These are phyloP conservation scores for Stagonosporopsis rhizophila DNA, from an alignment of 2,329 filamentous ascomycete genomes.

Conservation along the genomic window DNA sequence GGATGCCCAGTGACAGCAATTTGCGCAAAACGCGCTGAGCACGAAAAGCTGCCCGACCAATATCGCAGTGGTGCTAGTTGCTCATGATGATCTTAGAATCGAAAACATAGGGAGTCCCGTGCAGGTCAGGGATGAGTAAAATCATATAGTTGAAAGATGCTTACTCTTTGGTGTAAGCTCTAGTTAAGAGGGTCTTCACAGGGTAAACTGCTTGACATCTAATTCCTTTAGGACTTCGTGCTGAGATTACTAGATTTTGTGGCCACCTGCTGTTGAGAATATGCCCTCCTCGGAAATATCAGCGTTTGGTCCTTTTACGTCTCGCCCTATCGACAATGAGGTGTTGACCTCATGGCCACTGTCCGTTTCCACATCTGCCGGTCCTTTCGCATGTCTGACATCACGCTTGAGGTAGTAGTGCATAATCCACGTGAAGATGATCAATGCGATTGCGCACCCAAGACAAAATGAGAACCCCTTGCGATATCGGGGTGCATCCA, in stretches of 20 bases:
- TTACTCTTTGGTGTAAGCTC: too few relatives aligned
- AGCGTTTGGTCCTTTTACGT: neutral
- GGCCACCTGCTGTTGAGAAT: neutral
- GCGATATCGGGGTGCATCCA: slow-evolving; percentile 11
- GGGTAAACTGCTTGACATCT: too few relatives aligned
- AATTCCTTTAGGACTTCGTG: too few relatives aligned
- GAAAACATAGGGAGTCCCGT: too few relatives aligned
- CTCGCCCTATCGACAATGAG: neutral
- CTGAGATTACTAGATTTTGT: neutral
- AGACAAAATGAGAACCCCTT: slow-evolving; percentile 16
- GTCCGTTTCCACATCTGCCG: neutral
- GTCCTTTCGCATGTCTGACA: neutral
- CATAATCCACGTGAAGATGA: slow-evolving; percentile 2
- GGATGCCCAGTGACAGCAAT: too few relatives aligned
- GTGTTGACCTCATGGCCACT: neutral
- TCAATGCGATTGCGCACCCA: slow-evolving; percentile 8
- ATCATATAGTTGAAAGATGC: too few relatives aligned
- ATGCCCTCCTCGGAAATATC: neutral
- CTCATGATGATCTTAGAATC: too few relatives aligned
- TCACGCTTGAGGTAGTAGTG: slow-evolving; percentile 12
- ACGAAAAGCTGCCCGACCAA: too few relatives aligned
- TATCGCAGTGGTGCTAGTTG: too few relatives aligned
- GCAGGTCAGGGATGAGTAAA: too few relatives aligned
- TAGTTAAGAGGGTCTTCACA: too few relatives aligned
- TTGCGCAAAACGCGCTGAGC: too few relatives aligned